Conservation (phyloP, 2,329 filamentous ascomycete genomes). For the Shiraia sp. region DNA sequence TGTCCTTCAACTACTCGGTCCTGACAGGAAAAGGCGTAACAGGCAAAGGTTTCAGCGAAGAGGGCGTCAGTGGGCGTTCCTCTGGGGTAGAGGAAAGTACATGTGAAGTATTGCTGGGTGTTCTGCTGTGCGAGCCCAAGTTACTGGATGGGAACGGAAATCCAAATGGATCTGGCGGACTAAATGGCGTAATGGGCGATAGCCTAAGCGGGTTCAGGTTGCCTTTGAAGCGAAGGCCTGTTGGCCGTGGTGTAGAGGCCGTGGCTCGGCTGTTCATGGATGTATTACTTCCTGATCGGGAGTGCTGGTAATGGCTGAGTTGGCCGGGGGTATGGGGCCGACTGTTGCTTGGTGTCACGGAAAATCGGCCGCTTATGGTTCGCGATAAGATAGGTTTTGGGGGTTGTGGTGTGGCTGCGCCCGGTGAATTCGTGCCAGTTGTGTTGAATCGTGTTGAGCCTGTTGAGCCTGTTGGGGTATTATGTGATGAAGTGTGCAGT, state of each 20-base stretch:
- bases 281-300: conserved; percentile 12
- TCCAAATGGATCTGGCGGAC: no score
- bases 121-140: no score
- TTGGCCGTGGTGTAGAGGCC: background rate
- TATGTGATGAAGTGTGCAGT: conserved; percentile 8
- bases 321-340: conserved; percentile 1
- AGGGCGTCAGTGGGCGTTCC: no score
- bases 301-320: conserved; percentile 12
- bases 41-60: no score
- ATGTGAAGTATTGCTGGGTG: no score
- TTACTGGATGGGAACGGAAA: no score
- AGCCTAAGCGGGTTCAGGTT: conserved; percentile 21
- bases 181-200: conserved; percentile 19
- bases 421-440: conserved; percentile 1
- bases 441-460: conserved; percentile 14
- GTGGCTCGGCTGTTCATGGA: conserved; percentile 8
- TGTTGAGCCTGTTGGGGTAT: conserved; percentile 14
- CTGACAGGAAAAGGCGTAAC: no score
- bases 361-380: conserved; percentile 1
- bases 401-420: conserved; percentile 4
- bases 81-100: no score
- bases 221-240: conserved; percentile 10
- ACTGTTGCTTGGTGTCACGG: background rate
- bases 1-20: no score
- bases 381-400: conserved; percentile 6